Evolutionary conservation across 2,329 filamentous ascomycete species (phyloP).

Genomic region (Aspergillus unguis): DNA sequence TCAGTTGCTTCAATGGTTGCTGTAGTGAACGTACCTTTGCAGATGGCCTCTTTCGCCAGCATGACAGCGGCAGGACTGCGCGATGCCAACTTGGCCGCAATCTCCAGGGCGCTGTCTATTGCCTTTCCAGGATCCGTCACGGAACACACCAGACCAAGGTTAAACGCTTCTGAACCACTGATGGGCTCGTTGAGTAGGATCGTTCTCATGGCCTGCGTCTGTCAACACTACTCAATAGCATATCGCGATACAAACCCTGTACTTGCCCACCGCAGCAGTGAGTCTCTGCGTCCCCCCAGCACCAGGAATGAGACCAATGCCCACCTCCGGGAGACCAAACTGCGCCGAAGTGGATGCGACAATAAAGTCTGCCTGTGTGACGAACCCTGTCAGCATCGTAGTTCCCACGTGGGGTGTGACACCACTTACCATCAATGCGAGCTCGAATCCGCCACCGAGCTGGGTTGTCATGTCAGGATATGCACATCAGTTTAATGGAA

Average conservation of each 20-base stretch:
- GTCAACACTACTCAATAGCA: background rate
- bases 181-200: constrained; percentile 9
- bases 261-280: constrained; percentile 9
- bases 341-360: constrained; percentile 1
- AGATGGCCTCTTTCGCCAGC: constrained; percentile 12
- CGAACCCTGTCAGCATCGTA: background rate
- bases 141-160: constrained; percentile 2
- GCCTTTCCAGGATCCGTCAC: constrained; percentile 4
- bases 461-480: background rate
- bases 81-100: constrained; percentile 4
- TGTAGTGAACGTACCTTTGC: constrained; percentile 1
- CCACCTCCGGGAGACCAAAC: constrained; percentile 9
- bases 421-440: constrained; percentile 10
- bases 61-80: constrained; percentile 5
- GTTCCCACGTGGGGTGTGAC: background rate
- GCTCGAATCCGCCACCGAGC: constrained; percentile 13
- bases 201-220: constrained; percentile 10
- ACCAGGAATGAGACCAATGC: constrained; percentile 11
- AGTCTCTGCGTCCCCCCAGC: constrained; percentile 13
- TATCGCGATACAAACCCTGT: constrained; percentile 1
- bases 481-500: background rate
- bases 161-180: constrained; percentile 4
- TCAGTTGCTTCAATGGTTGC: background rate
- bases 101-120: background rate
- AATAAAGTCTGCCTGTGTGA: constrained; percentile 10